Percentiles rank a stretch among this genome's conserved stretches.
phyloP scores from a whole-genome alignment of 2,329 filamentous ascomycete species.

The Pseudogymnoascus sp. region DNA sequence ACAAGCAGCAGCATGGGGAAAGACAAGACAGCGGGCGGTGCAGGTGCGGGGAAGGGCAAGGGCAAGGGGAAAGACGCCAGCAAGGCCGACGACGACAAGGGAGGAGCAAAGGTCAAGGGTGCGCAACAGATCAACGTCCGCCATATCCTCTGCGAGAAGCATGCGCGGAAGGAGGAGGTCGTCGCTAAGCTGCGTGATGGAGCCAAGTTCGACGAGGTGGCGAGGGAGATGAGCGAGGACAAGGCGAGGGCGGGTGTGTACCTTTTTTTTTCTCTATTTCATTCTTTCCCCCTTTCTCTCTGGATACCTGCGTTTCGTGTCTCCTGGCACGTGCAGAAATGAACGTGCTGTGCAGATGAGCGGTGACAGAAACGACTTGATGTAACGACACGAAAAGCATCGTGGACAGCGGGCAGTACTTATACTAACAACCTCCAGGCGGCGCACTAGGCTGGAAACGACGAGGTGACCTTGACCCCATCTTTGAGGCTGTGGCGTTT shows the following conservation, averaged over 20 bases:
- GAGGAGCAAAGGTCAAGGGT: conserved; percentile 43
- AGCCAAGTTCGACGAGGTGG: conserved; percentile 67
- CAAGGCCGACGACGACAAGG: conserved; percentile 32
- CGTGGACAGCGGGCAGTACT: neutral
- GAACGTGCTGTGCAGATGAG: neutral
- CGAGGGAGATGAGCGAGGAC: conserved; percentile 64
- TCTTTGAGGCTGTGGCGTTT: conserved; percentile 67
- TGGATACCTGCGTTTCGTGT: neutral
- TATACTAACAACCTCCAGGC: conserved; percentile 35
- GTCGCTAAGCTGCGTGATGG: conserved; percentile 57
- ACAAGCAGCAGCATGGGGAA: conserved; percentile 21
- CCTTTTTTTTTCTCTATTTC: conserved; percentile 1
- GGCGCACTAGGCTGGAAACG: conserved; percentile 67
- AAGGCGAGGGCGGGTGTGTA: conserved; percentile 57
- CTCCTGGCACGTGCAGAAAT: neutral
- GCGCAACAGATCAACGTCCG: conserved; percentile 65
- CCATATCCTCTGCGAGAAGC: conserved; percentile 67
- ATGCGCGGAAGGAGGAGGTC: conserved; percentile 69
- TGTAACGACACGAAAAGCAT: neutral
- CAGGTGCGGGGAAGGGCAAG: neutral
- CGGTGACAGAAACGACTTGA: neutral
- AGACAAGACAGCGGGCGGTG: conserved; percentile 14
- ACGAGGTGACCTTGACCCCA: conserved; percentile 55
- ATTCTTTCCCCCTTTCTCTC: neutral
- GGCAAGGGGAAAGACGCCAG: conserved; percentile 28